Evolutionary conservation across 768 basidiomycete genomes (phyloP).

Genomic region (Rhizopogon vulgaris): DNA sequence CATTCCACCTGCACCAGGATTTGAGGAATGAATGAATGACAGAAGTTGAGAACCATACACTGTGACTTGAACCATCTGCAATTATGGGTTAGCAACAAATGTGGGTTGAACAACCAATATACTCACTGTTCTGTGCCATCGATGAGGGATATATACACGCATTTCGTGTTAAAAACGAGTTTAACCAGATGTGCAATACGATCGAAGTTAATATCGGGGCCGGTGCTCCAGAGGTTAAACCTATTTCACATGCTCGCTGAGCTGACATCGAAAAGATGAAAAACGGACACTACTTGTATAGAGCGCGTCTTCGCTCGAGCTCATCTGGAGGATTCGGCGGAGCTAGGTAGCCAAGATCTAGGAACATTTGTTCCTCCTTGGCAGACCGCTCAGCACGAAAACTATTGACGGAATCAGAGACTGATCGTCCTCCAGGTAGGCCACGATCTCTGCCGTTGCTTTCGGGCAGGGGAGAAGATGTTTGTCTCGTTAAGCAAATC

Average conservation of each 20-base stretch:
- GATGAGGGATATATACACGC: slow-evolving; percentile 77
- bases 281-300: slow-evolving; percentile 61
- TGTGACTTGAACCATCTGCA: slow-evolving; percentile 85
- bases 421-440: slow-evolving; percentile 25
- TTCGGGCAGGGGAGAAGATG: slow-evolving; percentile 57
- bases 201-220: slow-evolving; percentile 86
- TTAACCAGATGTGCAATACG: slow-evolving; percentile 90
- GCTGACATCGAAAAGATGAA: slow-evolving; percentile 1
- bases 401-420: slow-evolving; percentile 26
- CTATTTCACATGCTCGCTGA: slow-evolving; percentile 30
- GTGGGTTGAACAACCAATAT: background rate
- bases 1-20: slow-evolving; percentile 36
- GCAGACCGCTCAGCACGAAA: slow-evolving; percentile 41
- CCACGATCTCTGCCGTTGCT: slow-evolving; percentile 27
- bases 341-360: slow-evolving; percentile 60
- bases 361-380: slow-evolving; percentile 65
- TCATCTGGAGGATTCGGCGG: slow-evolving; percentile 87
- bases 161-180: slow-evolving; percentile 86
- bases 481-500: slow-evolving; percentile 52
- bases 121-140: slow-evolving; percentile 80
- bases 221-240: slow-evolving; percentile 87
- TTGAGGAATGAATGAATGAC: background rate
- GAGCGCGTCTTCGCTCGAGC: slow-evolving; percentile 69
- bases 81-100: slow-evolving; percentile 2
- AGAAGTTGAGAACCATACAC: slow-evolving; percentile 41